Conservation (phyloP, 2,329 filamentous ascomycete genomes). For the Aspergillus bombycis region DNA sequence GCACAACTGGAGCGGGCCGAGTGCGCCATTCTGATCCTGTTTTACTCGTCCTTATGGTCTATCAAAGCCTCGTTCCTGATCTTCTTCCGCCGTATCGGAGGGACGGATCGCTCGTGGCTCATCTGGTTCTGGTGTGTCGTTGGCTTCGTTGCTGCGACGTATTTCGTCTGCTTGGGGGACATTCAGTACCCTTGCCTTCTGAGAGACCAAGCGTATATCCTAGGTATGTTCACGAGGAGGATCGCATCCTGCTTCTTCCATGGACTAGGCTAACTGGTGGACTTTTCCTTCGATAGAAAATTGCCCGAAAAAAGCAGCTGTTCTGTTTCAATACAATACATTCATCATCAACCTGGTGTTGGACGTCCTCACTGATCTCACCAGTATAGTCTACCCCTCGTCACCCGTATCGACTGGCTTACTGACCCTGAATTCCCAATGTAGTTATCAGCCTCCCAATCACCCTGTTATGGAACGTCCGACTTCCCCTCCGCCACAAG, state of each 20-base stretch:
- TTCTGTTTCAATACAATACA: not conserved
- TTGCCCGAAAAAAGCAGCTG: not conserved
- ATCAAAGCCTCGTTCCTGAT: not conserved
- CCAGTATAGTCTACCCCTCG: not conserved
- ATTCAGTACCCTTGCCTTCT: not conserved
- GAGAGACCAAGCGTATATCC: not conserved
- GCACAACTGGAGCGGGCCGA: no score
- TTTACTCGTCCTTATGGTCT: no score
- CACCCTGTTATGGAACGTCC: not conserved
- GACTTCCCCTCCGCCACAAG: not conserved
- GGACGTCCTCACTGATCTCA: not conserved
- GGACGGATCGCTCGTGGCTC: not conserved
- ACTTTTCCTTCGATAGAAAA: not conserved
- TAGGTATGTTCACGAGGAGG: not conserved
- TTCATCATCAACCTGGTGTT: not conserved
- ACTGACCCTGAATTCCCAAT: not conserved
- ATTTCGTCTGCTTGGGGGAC: not conserved
- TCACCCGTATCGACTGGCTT: not conserved
- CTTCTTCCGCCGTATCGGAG: not conserved
- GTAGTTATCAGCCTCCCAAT: not conserved
- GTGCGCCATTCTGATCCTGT: no score
- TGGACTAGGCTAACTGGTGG: not conserved
- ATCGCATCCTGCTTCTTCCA: no score
- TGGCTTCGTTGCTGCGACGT: not conserved
- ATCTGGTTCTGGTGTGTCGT: not conserved